A percentile compares a stretch with the other conserved stretches of the same genome.
phyloP scores from a whole-genome alignment of 2,329 filamentous ascomycete species.

The Ophiognomonia clavigignenti-juglandacearum region DNA sequence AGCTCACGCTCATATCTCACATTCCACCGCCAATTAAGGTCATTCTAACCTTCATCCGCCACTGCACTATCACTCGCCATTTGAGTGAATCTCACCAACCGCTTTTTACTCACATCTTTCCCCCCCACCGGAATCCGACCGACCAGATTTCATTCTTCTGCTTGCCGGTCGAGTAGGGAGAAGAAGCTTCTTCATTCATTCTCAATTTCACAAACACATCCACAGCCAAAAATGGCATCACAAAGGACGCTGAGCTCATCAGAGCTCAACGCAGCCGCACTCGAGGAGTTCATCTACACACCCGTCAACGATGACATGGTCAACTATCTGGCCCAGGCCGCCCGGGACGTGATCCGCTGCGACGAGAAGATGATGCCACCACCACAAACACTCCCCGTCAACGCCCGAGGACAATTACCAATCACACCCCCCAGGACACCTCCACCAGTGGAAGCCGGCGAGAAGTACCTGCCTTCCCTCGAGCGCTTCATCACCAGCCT shows the following conservation, averaged over 20 bases:
- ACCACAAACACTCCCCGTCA: conserved; percentile 25
- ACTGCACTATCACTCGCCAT: background rate
- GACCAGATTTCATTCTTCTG: conserved; percentile 1
- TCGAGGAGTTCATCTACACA: conserved; percentile 76
- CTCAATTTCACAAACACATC: conserved; percentile 20
- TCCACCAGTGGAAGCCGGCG: conserved; percentile 40
- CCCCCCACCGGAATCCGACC: conserved; percentile 9
- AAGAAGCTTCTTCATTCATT: conserved; percentile 15
- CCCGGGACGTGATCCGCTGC: conserved; percentile 74
- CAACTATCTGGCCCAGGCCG: conserved; percentile 67
- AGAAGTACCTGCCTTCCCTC: conserved; percentile 66
- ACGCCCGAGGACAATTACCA: conserved; percentile 25
- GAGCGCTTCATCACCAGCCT: conserved; percentile 90
- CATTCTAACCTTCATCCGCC: too few relatives aligned
- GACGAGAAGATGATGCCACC: conserved; percentile 56
- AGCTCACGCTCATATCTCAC: conserved; percentile 3
- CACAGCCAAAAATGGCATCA: conserved; percentile 39
- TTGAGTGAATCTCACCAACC: background rate
- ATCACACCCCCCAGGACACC: conserved; percentile 48
- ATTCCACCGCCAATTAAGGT: conserved; percentile 1
- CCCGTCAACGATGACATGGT: conserved; percentile 76
- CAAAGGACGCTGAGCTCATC: conserved; percentile 37
- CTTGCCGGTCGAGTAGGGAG: conserved; percentile 13
- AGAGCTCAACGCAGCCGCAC: conserved; percentile 66
- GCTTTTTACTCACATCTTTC: conserved; percentile 15